Conservation (phyloP, 1,139 yeast species). For the Geotrichum europaeum region DNA sequence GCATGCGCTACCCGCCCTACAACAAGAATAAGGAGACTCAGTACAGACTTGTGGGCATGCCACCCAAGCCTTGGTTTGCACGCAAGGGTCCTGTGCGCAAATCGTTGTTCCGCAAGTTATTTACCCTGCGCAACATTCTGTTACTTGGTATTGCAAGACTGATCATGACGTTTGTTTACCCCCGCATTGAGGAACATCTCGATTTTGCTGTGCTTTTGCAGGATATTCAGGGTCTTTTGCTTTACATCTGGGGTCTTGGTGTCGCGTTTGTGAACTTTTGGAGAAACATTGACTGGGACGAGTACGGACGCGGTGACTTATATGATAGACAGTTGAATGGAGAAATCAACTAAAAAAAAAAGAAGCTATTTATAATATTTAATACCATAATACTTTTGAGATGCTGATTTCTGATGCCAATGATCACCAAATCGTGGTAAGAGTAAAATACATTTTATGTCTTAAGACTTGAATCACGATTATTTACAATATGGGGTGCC, state of each 20-base stretch:
- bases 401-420: no score
- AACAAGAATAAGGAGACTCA: slow-evolving; percentile 1
- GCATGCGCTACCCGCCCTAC: slow-evolving; percentile 16
- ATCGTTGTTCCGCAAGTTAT: not conserved
- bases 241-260: not conserved
- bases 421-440: no score
- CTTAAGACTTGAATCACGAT: not conserved
- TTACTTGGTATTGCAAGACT: not conserved
- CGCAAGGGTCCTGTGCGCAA: slow-evolving; percentile 21
- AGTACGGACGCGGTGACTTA: not conserved
- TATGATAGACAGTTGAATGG: not conserved
- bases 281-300: not conserved
- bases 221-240: not conserved
- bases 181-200: not conserved
- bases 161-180: not conserved
- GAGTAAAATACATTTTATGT: not conserved
- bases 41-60: slow-evolving; percentile 1
- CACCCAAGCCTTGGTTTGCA: slow-evolving; percentile 16
- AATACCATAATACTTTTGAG: no score
- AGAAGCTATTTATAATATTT: no score
- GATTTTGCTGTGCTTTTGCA: not conserved
- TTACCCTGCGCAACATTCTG: not conserved
- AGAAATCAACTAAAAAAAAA: not conserved
- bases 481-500: not conserved
- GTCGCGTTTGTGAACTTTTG: not conserved